Base-by-base conservation (phyloP, 257 asterid species). In the Nicotiana tabacum region DNA sequence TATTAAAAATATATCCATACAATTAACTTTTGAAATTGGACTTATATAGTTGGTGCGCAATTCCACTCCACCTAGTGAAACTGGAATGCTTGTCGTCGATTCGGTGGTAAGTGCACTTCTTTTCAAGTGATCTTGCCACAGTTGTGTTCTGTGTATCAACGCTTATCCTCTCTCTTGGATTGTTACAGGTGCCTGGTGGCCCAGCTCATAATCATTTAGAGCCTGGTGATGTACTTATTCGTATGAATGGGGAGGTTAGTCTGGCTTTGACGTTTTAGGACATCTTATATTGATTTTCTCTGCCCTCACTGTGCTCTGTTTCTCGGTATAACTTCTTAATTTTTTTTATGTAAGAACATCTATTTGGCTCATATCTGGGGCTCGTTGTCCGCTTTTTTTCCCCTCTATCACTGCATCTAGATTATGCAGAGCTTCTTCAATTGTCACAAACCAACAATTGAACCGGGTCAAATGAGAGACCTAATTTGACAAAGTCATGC, bases 71-170 rank as follows among this genome's bases (percentile, higher is more conserved):
- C 91, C 88, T 4, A 96, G 87, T 77, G 99, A 96, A 92, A 96
- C 98, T 82, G 99, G 99, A 85, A 96, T 96, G 99, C 98, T 96
- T 66, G 99, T 96, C 57, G 97, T 96, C 16, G 99, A 96, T 87
- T 94, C 98, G 7, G 98, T 91, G 92, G 99, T 96, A 87, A 91
- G 97, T 85, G 77, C 81, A 35, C 61, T 82, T 81, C 43, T 82
- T 18, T 43, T 77, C 53, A 53, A 81, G 80, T 76, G 77, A 58
- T 81, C 65, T 78, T 77, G 77, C 17, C 33, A 79, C 24, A 27
- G 66, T 53, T 21, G n/a, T 39, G 17, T 80, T 66, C 58, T 80
- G 60, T 80, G 60, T 62, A 80, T 60, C 58, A 43, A 33, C 6
- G 29, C 58, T 66, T 68, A 12, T 55, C 48, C 33, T 35, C 24